Percentiles rank a stretch among this genome's conserved stretches.
These are phyloP conservation scores for Fusarium sp. DNA, from an alignment of 2,329 filamentous ascomycete genomes.

Conservation along the genomic window DNA sequence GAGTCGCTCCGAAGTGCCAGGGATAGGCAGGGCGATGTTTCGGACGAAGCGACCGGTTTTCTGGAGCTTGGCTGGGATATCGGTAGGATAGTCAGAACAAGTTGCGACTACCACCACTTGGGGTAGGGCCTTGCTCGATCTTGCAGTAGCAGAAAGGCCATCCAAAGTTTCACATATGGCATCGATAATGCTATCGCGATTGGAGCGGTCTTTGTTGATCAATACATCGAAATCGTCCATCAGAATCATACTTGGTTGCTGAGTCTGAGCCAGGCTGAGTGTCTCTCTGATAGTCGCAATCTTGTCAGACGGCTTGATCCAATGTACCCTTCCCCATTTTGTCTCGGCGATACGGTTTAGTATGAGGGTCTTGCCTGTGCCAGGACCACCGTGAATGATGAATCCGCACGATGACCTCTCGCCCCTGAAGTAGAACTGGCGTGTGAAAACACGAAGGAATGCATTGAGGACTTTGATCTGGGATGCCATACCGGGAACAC, in stretches of 20 bases:
- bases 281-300: conserved; percentile 73
- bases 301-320: conserved; percentile 71
- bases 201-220: conserved; percentile 72
- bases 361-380: conserved; percentile 87
- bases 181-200: conserved; percentile 66
- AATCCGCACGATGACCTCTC: conserved; percentile 69
- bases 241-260: conserved; percentile 83
- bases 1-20: conserved; percentile 78
- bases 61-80: conserved; percentile 80
- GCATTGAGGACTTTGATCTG: conserved; percentile 78
- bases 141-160: conserved; percentile 61
- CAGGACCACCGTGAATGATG: conserved; percentile 84
- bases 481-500: conserved; percentile 77
- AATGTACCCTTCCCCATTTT: conserved; percentile 80
- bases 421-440: conserved; percentile 49
- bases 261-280: conserved; percentile 78
- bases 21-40: conserved; percentile 83
- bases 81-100: conserved; percentile 78
- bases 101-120: conserved; percentile 82
- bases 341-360: conserved; percentile 77
- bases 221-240: conserved; percentile 85
- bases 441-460: conserved; percentile 72
- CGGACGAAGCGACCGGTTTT: conserved; percentile 75
- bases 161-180: conserved; percentile 71
- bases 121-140: conserved; percentile 58